Evolutionary conservation across 495 filamentous ascomycete genomes (phyloP), one percentile per base, ranked within the genome.

Genomic region (Aspergillus cavernicola): DNA sequence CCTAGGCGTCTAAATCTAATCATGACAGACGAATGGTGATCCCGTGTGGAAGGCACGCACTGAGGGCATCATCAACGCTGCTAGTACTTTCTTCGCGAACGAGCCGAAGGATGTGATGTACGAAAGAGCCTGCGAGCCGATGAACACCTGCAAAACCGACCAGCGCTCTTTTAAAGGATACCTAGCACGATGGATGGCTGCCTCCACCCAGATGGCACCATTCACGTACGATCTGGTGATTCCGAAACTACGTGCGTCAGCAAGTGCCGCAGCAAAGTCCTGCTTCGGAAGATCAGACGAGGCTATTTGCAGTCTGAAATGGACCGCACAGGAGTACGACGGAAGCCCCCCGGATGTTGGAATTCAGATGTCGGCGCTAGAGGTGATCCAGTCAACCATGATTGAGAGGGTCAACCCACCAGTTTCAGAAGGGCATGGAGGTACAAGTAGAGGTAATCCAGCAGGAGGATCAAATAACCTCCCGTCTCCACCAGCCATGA

Each of bases 131-230:
- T 86, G 83, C 55, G 83, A 86, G 50, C 66, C 72, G 0, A 68
- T 72, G 45, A 65, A 74, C 38, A 80, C 69, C 7, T 90, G 88
- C 70, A 82, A 87, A 58, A 80, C 82, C 33, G 89, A 93, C 61
- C 88, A 91, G 73, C 78, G 79, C 36, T 88, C 85, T 33, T 95
- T 92, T 82, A 95, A 93, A 69, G 88, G 87, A 29, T 95, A 91
- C 70, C 74, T 92, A 13, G 74, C 88, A 19, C 87, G 90, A 20
- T 95, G 89, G 87, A 79, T 95, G 68, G 82, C 83, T n/a, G 71
- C 74, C 6, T 78, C 81, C 4, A 85, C 85, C 7, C 81, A 88
- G 57, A 63, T 92, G 42, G 88, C 85, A 0, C 89, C 90, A 2
- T 87, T 82, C 64, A 84, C 78, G 2, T 69, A 69, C 24, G 73